Percentiles rank a stretch among this genome's conserved stretches.
These are phyloP conservation scores for Thielaviopsis musarum DNA, from an alignment of 2,329 filamentous ascomycete species.

Conservation along the genomic window DNA sequence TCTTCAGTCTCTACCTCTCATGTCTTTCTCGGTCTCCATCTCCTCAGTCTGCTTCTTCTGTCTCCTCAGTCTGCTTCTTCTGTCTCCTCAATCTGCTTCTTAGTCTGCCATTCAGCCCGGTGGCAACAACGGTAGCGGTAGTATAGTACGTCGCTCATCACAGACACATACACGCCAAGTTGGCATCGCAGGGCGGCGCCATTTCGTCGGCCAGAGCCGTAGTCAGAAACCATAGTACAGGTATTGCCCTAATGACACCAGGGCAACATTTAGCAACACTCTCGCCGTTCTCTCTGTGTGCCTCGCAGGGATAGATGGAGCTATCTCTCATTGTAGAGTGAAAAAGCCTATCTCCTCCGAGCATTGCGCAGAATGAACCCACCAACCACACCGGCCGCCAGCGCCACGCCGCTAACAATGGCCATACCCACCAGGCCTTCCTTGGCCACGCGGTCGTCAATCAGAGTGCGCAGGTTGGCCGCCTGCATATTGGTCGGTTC, in stretches of 20 bases:
- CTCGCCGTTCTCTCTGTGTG: not conserved
- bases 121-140: not conserved
- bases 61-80: not conserved
- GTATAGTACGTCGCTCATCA: not conserved
- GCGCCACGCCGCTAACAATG: conserved; percentile 81
- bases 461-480: conserved; percentile 65
- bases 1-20: not conserved
- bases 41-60: not conserved
- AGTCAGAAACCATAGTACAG: not conserved
- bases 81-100: not conserved
- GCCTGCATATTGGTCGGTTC: conserved; percentile 88
- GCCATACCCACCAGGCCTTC: conserved; percentile 89
- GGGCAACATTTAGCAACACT: not conserved
- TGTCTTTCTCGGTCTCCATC: no score
- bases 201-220: not conserved
- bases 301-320: no score
- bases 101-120: not conserved
- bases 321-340: no score
- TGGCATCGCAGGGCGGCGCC: not conserved
- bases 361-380: conserved; percentile 69
- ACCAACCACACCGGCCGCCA: conserved; percentile 84
- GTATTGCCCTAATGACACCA: not conserved
- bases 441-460: conserved; percentile 91
- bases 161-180: not conserved
- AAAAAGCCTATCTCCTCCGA: conserved; percentile 31